Percentiles rank a stretch among this genome's conserved stretches.
Conservation (phyloP, 2,329 filamentous ascomycete genomes). For the Scedosporium minutisporum region DNA sequence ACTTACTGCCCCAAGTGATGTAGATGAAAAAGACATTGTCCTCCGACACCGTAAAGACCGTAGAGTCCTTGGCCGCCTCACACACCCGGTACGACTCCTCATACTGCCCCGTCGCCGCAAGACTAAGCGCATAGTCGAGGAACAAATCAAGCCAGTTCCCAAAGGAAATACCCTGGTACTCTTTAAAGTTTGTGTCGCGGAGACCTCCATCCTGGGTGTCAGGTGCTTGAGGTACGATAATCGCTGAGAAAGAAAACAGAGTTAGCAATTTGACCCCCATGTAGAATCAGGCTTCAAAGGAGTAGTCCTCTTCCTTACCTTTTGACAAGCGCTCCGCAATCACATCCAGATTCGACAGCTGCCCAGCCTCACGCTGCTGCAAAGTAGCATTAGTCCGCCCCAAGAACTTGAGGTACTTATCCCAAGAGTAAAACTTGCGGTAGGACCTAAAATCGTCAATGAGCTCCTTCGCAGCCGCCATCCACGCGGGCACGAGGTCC, state of each 20-base stretch:
- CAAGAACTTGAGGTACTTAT: conserved; percentile 52
- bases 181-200: conserved; percentile 23
- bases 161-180: conserved; percentile 71
- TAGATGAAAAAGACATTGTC: conserved; percentile 64
- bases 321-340: conserved; percentile 47
- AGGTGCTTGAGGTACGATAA: conserved; percentile 9
- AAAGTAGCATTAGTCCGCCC: conserved; percentile 22
- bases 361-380: conserved; percentile 10
- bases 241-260: conserved; percentile 5
- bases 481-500: conserved; percentile 42
- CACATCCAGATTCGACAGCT: conserved; percentile 34
- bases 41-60: conserved; percentile 66
- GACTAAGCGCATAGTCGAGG: conserved; percentile 71
- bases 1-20: conserved; percentile 63
- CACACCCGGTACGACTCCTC: conserved; percentile 73
- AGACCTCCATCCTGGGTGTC: conserved; percentile 12
- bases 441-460: conserved; percentile 55
- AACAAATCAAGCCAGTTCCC: conserved; percentile 84
- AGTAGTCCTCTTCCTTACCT: conserved; percentile 24
- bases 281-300: background rate
- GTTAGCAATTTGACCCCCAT: background rate
- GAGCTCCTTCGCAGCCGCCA: conserved; percentile 48
- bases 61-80: conserved; percentile 67
- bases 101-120: conserved; percentile 57
- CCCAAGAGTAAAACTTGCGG: conserved; percentile 57